Percentiles rank a stretch among this genome's conserved stretches.
Conservation (phyloP, 805 yeast genomes). For the Kuraishia cidri region DNA sequence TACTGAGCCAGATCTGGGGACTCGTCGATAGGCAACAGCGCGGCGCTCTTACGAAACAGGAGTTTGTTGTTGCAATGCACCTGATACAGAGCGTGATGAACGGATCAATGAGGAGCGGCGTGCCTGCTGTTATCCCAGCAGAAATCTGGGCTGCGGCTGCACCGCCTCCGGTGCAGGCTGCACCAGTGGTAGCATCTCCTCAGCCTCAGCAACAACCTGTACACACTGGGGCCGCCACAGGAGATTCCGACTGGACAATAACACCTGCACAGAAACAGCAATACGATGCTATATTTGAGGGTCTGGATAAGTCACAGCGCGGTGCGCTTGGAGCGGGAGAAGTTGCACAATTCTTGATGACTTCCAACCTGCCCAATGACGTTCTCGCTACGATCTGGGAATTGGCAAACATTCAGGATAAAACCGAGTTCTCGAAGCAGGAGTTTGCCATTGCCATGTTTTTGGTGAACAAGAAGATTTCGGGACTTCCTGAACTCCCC, state of each 20-base stretch:
- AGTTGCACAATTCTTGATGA: constrained; percentile 82
- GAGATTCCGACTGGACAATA: constrained; percentile 51
- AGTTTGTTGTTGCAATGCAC: constrained; percentile 92
- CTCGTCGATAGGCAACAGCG: constrained; percentile 69
- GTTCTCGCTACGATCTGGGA: constrained; percentile 91
- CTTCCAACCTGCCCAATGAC: constrained; percentile 80
- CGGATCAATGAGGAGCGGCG: constrained; percentile 50
- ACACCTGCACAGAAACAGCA: constrained; percentile 64
- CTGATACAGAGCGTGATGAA: constrained; percentile 75
- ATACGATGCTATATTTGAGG: constrained; percentile 71
- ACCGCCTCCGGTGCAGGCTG: constrained; percentile 5
- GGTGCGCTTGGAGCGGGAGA: constrained; percentile 69
- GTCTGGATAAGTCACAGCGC: constrained; percentile 54
- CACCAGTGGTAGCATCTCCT: constrained; percentile 10
- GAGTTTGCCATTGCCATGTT: constrained; percentile 95
- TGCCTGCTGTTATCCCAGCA: constrained; percentile 21
- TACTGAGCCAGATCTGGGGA: constrained; percentile 83
- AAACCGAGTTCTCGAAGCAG: constrained; percentile 68
- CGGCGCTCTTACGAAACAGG: constrained; percentile 66
- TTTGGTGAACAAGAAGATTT: constrained; percentile 74
- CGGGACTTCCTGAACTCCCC: constrained; percentile 69
- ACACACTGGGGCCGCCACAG: constrained; percentile 8
- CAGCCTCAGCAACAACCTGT: constrained; percentile 6
- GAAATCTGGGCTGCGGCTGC: constrained; percentile 21
- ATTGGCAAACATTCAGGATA: constrained; percentile 79